These are phyloP conservation scores for Tricholoma matsutake DNA, from an alignment of 768 basidiomycete species.

Conservation along the genomic window DNA sequence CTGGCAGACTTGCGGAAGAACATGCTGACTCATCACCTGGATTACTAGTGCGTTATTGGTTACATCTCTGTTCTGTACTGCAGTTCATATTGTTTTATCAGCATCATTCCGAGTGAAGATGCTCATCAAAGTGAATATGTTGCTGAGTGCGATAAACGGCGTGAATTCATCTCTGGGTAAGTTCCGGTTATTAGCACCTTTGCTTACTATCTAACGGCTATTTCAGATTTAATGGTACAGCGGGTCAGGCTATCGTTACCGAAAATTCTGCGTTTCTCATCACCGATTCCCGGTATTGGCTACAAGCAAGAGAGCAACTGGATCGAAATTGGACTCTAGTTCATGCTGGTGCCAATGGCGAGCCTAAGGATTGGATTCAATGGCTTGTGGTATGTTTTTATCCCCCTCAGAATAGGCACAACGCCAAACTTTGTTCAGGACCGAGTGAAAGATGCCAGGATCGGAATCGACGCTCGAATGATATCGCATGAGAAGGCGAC, in stretches of 20 bases:
- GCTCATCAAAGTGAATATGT: slow-evolving; percentile 85
- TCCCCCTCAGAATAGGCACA: not conserved
- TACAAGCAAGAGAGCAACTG: slow-evolving; percentile 67
- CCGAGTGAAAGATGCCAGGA: slow-evolving; percentile 45
- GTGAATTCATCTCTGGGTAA: slow-evolving; percentile 76
- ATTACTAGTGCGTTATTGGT: slow-evolving; percentile 64
- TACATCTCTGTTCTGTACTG: not conserved
- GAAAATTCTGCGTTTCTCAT: slow-evolving; percentile 66
- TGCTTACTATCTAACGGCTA: not conserved
- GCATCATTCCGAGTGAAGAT: slow-evolving; percentile 76
- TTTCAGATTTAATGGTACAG: slow-evolving; percentile 37
- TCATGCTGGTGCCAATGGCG: slow-evolving; percentile 47
- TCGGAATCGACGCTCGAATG: slow-evolving; percentile 87
- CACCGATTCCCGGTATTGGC: slow-evolving; percentile 82
- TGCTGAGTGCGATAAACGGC: slow-evolving; percentile 68
- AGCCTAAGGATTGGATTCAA: slow-evolving; percentile 73
- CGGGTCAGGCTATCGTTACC: slow-evolving; percentile 71
- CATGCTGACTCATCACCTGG: slow-evolving; percentile 66
- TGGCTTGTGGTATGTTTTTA: slow-evolving; percentile 59
- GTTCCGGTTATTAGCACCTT: slow-evolving; percentile 20
- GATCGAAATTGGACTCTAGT: slow-evolving; percentile 75
- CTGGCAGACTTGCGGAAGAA: slow-evolving; percentile 59
- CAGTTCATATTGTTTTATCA: slow-evolving; percentile 26
- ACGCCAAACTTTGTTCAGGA: slow-evolving; percentile 16
- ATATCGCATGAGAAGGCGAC: slow-evolving; percentile 70